Conservation (phyloP, 1,139 yeast species). For the Magnusiomyces ingens region DNA sequence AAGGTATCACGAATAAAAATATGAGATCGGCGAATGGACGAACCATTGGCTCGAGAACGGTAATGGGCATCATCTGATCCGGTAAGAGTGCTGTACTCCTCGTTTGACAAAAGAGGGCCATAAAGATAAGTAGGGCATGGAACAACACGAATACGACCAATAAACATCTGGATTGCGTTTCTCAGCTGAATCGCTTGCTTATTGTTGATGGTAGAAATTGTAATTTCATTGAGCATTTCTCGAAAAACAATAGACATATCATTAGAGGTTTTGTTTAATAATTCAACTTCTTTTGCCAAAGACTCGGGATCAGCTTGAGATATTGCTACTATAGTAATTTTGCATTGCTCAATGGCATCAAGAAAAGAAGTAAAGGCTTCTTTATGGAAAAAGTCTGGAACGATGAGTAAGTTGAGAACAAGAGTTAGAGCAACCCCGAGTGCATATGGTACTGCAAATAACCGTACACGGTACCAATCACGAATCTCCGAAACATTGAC, state of each 20-base stretch:
- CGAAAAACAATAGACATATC: conserved; percentile 38
- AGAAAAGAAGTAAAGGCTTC: conserved; percentile 18
- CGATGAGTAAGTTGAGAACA: conserved; percentile 31
- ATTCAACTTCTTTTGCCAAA: conserved; percentile 21
- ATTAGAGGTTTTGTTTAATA: conserved; percentile 32
- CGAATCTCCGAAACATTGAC: conserved; percentile 19
- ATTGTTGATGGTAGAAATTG: conserved; percentile 34
- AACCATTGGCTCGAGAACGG: neutral
- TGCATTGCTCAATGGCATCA: conserved; percentile 19
- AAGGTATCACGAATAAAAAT: conserved; percentile 1
- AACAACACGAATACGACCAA: conserved; percentile 38
- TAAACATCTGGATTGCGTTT: conserved; percentile 37
- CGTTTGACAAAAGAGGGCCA: conserved; percentile 1
- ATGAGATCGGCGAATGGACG: conserved; percentile 1
- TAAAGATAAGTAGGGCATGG: conserved; percentile 29
- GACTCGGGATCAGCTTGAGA: conserved; percentile 18
- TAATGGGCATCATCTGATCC: neutral
- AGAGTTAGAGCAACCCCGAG: conserved; percentile 40
- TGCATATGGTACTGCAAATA: conserved; percentile 40
- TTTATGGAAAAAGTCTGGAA: conserved; percentile 39
- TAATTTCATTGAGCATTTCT: conserved; percentile 40
- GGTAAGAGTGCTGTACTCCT: neutral
- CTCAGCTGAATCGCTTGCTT: conserved; percentile 34
- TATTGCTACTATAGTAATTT: conserved; percentile 15
- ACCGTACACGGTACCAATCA: conserved; percentile 37